Base-by-base conservation (phyloP, 176 grass and related monocot genomes). In the Avena eriantha region DNA sequence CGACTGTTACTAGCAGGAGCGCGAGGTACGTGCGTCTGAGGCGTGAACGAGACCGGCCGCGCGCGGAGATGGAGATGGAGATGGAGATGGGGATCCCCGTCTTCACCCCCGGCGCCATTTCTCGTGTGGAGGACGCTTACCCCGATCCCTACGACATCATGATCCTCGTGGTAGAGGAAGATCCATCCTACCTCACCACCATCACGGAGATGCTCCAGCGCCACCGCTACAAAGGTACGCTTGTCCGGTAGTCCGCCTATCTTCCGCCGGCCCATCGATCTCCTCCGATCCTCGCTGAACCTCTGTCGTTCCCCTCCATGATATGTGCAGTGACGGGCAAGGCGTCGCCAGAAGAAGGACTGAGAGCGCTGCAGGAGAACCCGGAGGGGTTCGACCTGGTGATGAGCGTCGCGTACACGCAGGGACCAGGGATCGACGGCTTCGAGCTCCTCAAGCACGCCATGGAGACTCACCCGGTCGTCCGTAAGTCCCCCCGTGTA, bases 351-450 rank as follows among this genome's bases (percentile, higher is more conserved):
- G 69, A 45, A 23, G 69, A 73, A 46, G 69, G 36, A 11, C 69
- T 47, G 41, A 73, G 11, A 8, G 69, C 43, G 18, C 3, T 73
- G 21, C 19, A 4, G 2, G 21, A 73, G 19, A 47, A 73, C 41
- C 69, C 69, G 41, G 69, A 73, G 41, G 69, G 41, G 21, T 45
- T 73, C 41, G 69, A 73, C 43, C n/a, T 73, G 43, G 43, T 73
- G 39, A 48, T 73, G 70, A 45, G 43, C n/a, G 11, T 47, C n/a
- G 19, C 14, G n/a, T 4, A 48, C 70, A 73, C 22, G 43, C 43
- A 19, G 19, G 43, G 43, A 3, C 19, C 69, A 21, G 41, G 43
- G 22, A 48, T 73, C 21, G 43, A 73, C n/a, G 43, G 70, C 21
- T 73, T 73, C 70, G 70, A 13, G 11, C 43, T 73, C 70, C 70